Evolutionary conservation across 371 early-diverging fungal genomes (phyloP), one percentile per base, ranked within the genome.

Genomic region (Rhizomucor pusillus): DNA sequence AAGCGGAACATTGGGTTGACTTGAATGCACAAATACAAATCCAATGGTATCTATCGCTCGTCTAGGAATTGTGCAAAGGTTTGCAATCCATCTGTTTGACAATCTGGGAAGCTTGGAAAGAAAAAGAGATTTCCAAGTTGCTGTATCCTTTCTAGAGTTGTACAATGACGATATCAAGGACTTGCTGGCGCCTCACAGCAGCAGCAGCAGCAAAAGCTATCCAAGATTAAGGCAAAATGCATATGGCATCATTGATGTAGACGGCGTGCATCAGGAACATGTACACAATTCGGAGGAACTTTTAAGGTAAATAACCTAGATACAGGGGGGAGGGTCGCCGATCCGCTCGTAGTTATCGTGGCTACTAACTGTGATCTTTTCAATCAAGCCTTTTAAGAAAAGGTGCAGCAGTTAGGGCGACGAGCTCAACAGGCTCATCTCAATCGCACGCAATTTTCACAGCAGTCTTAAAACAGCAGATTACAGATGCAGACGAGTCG

Each of bases 381-480:
- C n/a, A 5, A 3, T 43, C 25, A 12, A 18, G 34, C 40, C 34
- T 20, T 22, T 67, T 96, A 29, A 71, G 82, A 44, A 85, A 86
- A 67, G 93, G 97, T 54, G 85, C 88, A 7, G 61, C 84, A 43
- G 81, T 87, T 69, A 81, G 99, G 54, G 94, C 92, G 33, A 97
- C 98, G 2, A 93, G 92, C 22, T 79, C 90, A 10, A 99, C 99
- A 13, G 91, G 94, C 50, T 95, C 95, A 0, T 96, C 97, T 7
- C 77, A 99, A 63, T 95, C 96, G 19, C 99, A 99, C 73, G 99
- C 98, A 40, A 95, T 99, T 49, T 98, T 98, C 73, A 89, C 93
- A n/a, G 86, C 97, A 4, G 85, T 88, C 19, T 79, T 97, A 45
- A 66, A 76, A 16, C 92, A 91, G 64, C 82, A 87, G 50, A 81